phyloP scores from a whole-genome alignment of 2,329 filamentous ascomycete species.

The Aspergillus sp. region DNA sequence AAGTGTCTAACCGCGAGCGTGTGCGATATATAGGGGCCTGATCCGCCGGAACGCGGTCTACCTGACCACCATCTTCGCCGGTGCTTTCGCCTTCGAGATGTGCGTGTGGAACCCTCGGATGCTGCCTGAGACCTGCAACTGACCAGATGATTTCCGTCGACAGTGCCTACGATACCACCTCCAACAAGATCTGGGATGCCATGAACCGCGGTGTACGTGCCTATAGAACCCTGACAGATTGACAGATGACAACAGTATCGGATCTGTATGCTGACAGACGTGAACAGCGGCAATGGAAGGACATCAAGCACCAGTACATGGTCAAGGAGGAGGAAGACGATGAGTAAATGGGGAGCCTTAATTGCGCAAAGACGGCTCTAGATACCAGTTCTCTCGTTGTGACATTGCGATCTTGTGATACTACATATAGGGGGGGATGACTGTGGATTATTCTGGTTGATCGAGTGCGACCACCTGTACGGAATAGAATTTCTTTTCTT shows the following conservation, averaged over 20 bases:
- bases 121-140: conserved; percentile 9
- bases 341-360: conserved; percentile 26
- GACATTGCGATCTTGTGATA: not conserved
- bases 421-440: conserved; percentile 3
- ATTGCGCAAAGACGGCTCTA: conserved; percentile 8
- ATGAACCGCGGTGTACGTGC: conserved; percentile 85
- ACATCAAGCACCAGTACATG: conserved; percentile 89
- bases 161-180: conserved; percentile 77
- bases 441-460: conserved; percentile 9
- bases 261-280: conserved; percentile 12
- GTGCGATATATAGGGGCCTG: conserved; percentile 59
- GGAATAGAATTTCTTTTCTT: conserved; percentile 16
- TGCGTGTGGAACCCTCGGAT: conserved; percentile 50
- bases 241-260: not conserved
- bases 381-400: not conserved
- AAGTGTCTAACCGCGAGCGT: conserved; percentile 16
- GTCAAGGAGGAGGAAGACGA: conserved; percentile 64
- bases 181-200: conserved; percentile 86
- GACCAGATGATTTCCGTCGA: conserved; percentile 18
- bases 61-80: conserved; percentile 79
- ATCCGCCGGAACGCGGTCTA: conserved; percentile 87
- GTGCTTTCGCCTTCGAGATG: conserved; percentile 92
- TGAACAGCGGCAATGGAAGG: conserved; percentile 95
- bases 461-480: conserved; percentile 18
- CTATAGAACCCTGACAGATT: conserved; percentile 1